Evolutionary conservation across 495 filamentous ascomycete species (phyloP).

Genomic region (Cryomyces minteri): DNA sequence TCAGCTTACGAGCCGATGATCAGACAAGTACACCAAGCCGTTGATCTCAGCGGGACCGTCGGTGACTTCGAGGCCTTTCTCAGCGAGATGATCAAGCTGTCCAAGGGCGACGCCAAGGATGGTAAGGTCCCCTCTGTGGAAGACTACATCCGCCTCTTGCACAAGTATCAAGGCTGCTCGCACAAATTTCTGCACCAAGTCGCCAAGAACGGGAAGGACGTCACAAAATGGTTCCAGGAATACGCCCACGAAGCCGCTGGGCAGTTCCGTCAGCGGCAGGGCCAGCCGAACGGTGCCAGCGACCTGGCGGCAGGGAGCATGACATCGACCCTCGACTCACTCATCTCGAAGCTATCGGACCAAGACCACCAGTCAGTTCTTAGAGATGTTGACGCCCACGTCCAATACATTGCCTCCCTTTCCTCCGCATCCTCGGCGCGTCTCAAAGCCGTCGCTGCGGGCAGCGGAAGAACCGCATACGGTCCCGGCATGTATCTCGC

Average conservation of each 20-base stretch:
- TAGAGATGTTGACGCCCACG: slow-evolving; percentile 30
- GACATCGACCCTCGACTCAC: slow-evolving; percentile 22
- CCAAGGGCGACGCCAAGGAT: slow-evolving; percentile 3
- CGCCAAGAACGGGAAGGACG: slow-evolving; percentile 38
- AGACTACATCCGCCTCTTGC: slow-evolving; percentile 38
- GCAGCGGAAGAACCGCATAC: slow-evolving; percentile 9
- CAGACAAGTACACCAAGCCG: slow-evolving; percentile 38
- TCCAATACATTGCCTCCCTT: slow-evolving; percentile 31
- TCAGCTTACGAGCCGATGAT: slow-evolving; percentile 48
- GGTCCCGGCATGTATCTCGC: slow-evolving; percentile 46
- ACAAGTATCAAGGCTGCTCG: slow-evolving; percentile 30
- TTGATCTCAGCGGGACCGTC: slow-evolving; percentile 41
- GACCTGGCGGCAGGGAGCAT: slow-evolving; percentile 24
- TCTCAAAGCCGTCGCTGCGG: slow-evolving; percentile 20
- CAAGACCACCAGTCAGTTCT: slow-evolving; percentile 19
- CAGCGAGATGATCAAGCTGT: slow-evolving; percentile 35
- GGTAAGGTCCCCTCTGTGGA: slow-evolving; percentile 31
- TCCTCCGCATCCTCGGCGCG: slow-evolving; percentile 26
- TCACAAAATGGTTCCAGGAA: slow-evolving; percentile 29
- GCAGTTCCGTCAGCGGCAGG: slow-evolving; percentile 19
- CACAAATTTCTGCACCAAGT: slow-evolving; percentile 47
- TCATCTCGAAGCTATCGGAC: slow-evolving; percentile 27
- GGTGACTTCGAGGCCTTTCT: slow-evolving; percentile 38
- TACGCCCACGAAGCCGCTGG: slow-evolving; percentile 23
- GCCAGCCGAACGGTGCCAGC: not conserved